phyloP scores from a whole-genome alignment of 345 rosid genomes.

The Geranium brycei region DNA sequence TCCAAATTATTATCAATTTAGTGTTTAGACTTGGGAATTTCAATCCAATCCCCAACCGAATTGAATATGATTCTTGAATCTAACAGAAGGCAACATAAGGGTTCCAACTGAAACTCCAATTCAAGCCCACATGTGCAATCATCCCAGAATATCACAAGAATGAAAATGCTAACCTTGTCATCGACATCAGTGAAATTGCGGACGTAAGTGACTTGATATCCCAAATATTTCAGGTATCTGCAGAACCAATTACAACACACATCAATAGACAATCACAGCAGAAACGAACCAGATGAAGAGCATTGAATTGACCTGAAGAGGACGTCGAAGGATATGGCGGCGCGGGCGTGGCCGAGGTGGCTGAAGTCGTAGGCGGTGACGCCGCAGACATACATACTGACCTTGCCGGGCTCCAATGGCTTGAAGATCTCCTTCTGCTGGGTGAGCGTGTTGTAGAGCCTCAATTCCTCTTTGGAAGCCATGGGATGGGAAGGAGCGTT shows the following conservation, averaged over 20 bases:
- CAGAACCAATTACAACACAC: no score
- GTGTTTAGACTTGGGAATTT: no score
- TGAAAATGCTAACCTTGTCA: conserved; percentile 34
- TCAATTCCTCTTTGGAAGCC: conserved; percentile 17
- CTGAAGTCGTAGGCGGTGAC: conserved; percentile 81
- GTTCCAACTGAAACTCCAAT: neutral
- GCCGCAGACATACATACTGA: conserved; percentile 80
- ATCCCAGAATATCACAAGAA: neutral
- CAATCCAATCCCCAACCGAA: neutral
- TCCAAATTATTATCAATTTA: no score
- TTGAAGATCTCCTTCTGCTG: conserved; percentile 44
- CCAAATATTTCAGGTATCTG: no score
- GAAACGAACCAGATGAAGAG: no score
- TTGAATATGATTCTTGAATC: neutral
- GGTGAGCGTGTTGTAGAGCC: conserved; percentile 59
- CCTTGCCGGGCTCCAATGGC: conserved; percentile 41
- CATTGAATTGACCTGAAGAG: conserved; percentile 42
- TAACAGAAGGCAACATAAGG: neutral
- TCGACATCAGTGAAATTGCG: no score
- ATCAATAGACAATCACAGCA: no score
- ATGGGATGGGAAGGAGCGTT: no score
- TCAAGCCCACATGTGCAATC: neutral
- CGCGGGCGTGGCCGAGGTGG: conserved; percentile 87
- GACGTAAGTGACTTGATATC: no score
- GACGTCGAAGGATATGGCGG: conserved; percentile 70